phyloP scores from a whole-genome alignment of 2,329 filamentous ascomycete genomes.

The Capronia epimyces region DNA sequence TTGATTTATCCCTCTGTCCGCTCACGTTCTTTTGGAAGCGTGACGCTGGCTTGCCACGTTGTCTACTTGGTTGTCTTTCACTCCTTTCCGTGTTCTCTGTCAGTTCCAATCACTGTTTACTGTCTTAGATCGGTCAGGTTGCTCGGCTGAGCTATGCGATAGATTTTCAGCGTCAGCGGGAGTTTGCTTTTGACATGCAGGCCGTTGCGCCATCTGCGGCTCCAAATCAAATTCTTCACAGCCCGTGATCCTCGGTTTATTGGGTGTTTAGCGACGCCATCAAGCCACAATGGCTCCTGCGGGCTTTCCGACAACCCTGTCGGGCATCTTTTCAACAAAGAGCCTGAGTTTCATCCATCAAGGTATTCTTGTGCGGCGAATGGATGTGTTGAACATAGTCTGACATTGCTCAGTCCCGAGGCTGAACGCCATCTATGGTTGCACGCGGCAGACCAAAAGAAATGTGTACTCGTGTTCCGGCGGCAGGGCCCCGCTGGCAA shows the following conservation, averaged over 20 bases:
- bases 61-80: neutral
- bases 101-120: neutral
- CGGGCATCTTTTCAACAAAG: conserved; percentile 23
- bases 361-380: conserved; percentile 8
- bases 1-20: neutral
- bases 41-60: neutral
- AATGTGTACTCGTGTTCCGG: conserved; percentile 14
- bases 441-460: conserved; percentile 11
- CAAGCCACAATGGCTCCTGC: conserved; percentile 18
- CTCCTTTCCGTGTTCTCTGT: conserved; percentile 5
- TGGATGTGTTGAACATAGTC: neutral
- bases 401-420: conserved; percentile 14
- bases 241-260: conserved; percentile 8
- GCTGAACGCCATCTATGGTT: conserved; percentile 6
- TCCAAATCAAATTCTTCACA: conserved; percentile 18
- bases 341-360: conserved; percentile 10
- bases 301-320: conserved; percentile 10
- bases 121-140: conserved; percentile 1
- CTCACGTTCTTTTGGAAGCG: neutral
- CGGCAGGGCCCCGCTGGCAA: conserved; percentile 14
- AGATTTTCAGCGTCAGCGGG: conserved; percentile 9
- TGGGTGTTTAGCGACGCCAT: conserved; percentile 14
- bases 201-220: conserved; percentile 22
- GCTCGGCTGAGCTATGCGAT: conserved; percentile 10
- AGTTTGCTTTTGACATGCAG: conserved; percentile 19